These are phyloP conservation scores for Hyparrhenia diplandra DNA, from an alignment of 176 grass and related monocot genomes.

Conservation along the genomic window DNA sequence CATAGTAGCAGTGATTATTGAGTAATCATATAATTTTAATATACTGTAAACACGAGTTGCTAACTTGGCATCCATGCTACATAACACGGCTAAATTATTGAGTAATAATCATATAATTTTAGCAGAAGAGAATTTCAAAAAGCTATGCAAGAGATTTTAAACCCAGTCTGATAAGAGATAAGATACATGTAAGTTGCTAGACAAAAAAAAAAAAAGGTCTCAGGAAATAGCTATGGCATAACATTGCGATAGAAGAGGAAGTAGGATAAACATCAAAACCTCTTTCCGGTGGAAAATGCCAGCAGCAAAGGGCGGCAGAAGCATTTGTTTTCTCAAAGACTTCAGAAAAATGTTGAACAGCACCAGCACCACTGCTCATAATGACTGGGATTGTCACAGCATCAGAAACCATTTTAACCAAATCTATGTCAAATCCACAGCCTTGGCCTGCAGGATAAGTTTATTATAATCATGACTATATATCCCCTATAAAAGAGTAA, in stretches of 20 bases:
- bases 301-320: slow-evolving; percentile 89
- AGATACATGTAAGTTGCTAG: background rate
- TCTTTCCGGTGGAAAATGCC: slow-evolving; percentile 97
- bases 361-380: slow-evolving; percentile 82
- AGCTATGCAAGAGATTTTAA: background rate
- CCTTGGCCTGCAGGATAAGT: slow-evolving; percentile 72
- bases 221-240: background rate
- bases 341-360: slow-evolving; percentile 73
- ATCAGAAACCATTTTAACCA: slow-evolving; percentile 88
- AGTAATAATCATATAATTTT: background rate
- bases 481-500: slow-evolving; percentile 12
- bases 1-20: background rate
- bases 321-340: slow-evolving; percentile 91
- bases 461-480: slow-evolving; percentile 9
- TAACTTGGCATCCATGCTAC: background rate
- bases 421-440: slow-evolving; percentile 87
- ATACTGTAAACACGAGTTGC: background rate
- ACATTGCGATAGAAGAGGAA: background rate
- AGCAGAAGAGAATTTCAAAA: background rate
- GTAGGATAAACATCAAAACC: slow-evolving; percentile 42
- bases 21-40: background rate
- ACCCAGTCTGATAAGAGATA: background rate
- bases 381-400: slow-evolving; percentile 93
- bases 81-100: slow-evolving; percentile 2
- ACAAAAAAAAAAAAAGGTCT: background rate